Evolutionary conservation across 352 stramenopile species (phyloP), one percentile per base, ranked within the genome.

Genomic region (Phytopythium mirpurense): DNA sequence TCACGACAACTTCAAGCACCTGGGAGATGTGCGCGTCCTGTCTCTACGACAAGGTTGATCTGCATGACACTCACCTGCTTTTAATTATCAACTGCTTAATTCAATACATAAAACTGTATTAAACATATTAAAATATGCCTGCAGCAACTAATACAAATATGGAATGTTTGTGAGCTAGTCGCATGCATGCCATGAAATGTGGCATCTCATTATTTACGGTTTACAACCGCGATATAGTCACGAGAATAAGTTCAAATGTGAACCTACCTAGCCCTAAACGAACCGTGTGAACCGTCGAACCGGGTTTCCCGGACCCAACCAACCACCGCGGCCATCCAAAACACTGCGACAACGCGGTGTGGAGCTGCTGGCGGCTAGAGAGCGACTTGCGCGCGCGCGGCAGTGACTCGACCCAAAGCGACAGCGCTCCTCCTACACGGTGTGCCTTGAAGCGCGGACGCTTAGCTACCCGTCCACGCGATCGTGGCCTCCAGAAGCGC

Each of bases 1-100:
- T 32, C 23, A 21, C 23, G 48, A 54, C 48, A 43, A 43, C 34
- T 54, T 54, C 48, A 54, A 54, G 32, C 27, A 3, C 24, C 15
- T 12, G 24, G 3, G 24, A 14, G 43, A 53, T 42, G 47, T 5
- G 29, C 47, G 4, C 21, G 29, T 12, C 43, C 43, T 26, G 43
- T 49, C 43, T 49, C 43, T 49, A 26, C 7, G 43, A n/a, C n/a
- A n/a, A n/a, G n/a, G n/a, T n/a, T n/a, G n/a, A n/a, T n/a, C n/a
- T n/a, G n/a, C n/a, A n/a, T n/a, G n/a, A n/a, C n/a, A n/a, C n/a
- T n/a, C n/a, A n/a, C n/a, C n/a, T n/a, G n/a, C n/a, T n/a, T n/a
- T n/a, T n/a, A n/a, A n/a, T n/a, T 32, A 5, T 32, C 29, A 32
- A 9, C 9, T 32, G 29, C 9, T 9, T 9, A 32, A 32, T 32